phyloP scores from a whole-genome alignment of 306 rosid genomes.

The Inga leiocalycina region DNA sequence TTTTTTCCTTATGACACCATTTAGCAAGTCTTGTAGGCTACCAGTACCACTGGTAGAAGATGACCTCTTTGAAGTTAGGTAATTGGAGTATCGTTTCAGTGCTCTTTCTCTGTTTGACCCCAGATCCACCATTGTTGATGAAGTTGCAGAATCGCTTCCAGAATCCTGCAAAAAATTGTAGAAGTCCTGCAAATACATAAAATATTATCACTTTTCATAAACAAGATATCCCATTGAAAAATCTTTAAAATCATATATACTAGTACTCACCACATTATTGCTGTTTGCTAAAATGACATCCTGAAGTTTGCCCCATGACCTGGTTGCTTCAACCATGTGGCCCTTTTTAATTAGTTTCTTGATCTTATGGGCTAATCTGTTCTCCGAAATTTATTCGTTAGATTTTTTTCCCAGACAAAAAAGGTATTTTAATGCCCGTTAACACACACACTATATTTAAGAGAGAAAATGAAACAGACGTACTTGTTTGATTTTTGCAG shows the following conservation, averaged over 20 bases:
- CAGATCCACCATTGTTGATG: conserved; percentile 29
- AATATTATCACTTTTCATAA: neutral
- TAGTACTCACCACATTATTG: conserved; percentile 65
- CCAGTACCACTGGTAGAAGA: conserved; percentile 53
- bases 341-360: conserved; percentile 62
- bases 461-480: conserved; percentile 7
- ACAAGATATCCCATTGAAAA: conserved; percentile 14
- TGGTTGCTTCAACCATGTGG: conserved; percentile 59
- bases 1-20: conserved; percentile 74
- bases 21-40: conserved; percentile 45
- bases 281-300: conserved; percentile 32
- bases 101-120: conserved; percentile 33
- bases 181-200: conserved; percentile 58
- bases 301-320: conserved; percentile 69
- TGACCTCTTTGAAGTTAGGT: conserved; percentile 50
- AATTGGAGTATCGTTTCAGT: conserved; percentile 52
- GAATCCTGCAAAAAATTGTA: conserved; percentile 70
- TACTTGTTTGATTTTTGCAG: conserved; percentile 63
- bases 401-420: neutral
- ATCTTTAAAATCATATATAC: neutral
- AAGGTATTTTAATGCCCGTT: neutral
- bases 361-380: conserved; percentile 72
- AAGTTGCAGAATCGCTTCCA: conserved; percentile 41
- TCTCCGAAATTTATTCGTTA: conserved; percentile 33
- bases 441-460: neutral